Evolutionary conservation across 163 green algal species (phyloP).

Genomic region (Prototheca cutis): DNA sequence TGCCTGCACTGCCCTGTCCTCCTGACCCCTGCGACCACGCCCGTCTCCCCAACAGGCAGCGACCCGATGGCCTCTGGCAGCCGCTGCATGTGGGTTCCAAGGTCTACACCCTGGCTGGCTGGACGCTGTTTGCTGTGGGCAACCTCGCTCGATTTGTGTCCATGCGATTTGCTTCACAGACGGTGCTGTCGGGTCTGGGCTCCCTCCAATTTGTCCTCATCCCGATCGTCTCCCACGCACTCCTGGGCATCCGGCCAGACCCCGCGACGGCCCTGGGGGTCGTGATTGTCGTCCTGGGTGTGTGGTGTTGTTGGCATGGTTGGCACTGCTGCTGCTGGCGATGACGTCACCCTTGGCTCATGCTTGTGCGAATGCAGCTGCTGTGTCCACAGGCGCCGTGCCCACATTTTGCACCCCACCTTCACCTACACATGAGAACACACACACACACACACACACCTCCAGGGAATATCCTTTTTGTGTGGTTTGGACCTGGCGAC

Average conservation of each 20-base stretch:
- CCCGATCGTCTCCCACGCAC: slow-evolving; percentile 23
- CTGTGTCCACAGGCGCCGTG: no score
- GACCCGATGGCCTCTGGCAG: slow-evolving; percentile 36
- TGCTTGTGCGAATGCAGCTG: no score
- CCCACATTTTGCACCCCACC: no score
- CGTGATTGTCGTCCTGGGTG: slow-evolving; percentile 24
- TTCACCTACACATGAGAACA: no score
- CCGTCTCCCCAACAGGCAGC: slow-evolving; percentile 15
- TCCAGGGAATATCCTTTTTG: slow-evolving; percentile 38
- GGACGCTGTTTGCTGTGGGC: slow-evolving; percentile 29
- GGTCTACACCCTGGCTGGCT: slow-evolving; percentile 22
- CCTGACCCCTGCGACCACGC: background rate
- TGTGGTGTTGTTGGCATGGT: no score
- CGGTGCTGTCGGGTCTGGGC: slow-evolving; percentile 33
- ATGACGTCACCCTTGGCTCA: no score
- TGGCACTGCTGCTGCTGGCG: no score
- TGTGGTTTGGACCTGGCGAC: slow-evolving; percentile 32
- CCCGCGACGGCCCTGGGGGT: slow-evolving; percentile 25
- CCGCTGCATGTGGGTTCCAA: slow-evolving; percentile 24
- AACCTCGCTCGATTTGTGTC: slow-evolving; percentile 39
- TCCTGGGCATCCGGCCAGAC: slow-evolving; percentile 32
- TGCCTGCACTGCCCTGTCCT: background rate
- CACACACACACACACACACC: no score
- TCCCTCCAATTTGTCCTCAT: slow-evolving; percentile 47
- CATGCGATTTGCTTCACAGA: slow-evolving; percentile 46